Base-by-base conservation (phyloP, 2,329 filamentous ascomycete species). In the Triangularia setosa region DNA sequence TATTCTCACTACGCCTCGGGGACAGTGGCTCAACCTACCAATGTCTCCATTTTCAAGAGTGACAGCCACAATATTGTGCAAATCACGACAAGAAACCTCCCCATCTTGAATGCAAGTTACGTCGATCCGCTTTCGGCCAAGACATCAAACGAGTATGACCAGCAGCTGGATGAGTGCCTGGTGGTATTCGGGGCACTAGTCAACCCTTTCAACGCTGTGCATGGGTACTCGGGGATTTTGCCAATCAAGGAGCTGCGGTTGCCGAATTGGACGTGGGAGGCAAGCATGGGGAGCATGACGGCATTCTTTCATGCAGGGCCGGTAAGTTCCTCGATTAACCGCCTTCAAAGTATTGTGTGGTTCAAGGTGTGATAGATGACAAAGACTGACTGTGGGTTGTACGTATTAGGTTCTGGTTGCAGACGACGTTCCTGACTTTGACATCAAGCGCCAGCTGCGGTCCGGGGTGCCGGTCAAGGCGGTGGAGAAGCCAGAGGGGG, bases 261-360 rank as follows among this genome's bases (percentile, higher is more conserved):
- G 1, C 76, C 75, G 0, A 11, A 69, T 0, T 80, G 77, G 78
- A 77, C 75, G 0, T 75, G 73, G 73, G 72, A 80, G 62, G 25
- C 55, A 0, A 77, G 77, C 4, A 64, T 80, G 66, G 64, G 71
- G 11, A 72, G 63, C 1, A 80, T 80, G 73, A 77, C 72, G 0
- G 77, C 77, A 0, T 80, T 80, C 60, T 79, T 79, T 66, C 75
- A 76, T 57, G 60, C 72, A 0, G 79, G 79, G 0, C 79, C 77
- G 0, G 11, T 78, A 27, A 66, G 72, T 0, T n/a, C n/a, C n/a
- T n/a, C n/a, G n/a, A n/a, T n/a, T n/a, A n/a, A n/a, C n/a, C n/a
- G n/a, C n/a, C n/a, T n/a, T n/a, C n/a, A n/a, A n/a, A n/a, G n/a
- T n/a, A n/a, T n/a, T n/a, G n/a, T n/a, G n/a, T n/a, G n/a, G n/a